Percentiles rank a stretch among this genome's conserved stretches.
Conservation (phyloP, 371 early-diverging fungal species). For the Zopfochytrium polystomum region DNA sequence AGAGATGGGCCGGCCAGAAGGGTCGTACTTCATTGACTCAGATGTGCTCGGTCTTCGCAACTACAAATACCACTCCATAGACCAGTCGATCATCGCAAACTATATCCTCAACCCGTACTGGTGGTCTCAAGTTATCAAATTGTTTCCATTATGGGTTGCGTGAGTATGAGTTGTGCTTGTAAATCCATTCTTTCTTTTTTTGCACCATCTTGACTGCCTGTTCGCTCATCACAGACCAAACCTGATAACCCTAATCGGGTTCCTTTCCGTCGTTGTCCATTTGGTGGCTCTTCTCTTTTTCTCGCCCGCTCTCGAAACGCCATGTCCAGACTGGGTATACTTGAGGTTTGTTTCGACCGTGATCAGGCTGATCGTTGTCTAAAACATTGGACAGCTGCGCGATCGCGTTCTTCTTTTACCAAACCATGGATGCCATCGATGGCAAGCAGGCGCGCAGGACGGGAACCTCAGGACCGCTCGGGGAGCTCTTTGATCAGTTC, state of each 20-base stretch:
- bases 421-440: conserved; percentile 96
- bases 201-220: not conserved
- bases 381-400: conserved; percentile 80
- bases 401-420: conserved; percentile 88
- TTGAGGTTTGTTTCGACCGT: conserved; percentile 48
- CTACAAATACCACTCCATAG: conserved; percentile 53
- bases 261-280: conserved; percentile 80
- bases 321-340: conserved; percentile 83
- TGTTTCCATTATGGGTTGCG: conserved; percentile 92
- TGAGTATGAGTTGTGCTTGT: conserved; percentile 51
- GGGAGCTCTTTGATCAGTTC: conserved; percentile 81
- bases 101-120: conserved; percentile 85
- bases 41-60: conserved; percentile 18
- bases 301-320: conserved; percentile 72
- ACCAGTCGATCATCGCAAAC: conserved; percentile 79
- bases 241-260: conserved; percentile 92
- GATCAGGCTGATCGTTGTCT: conserved; percentile 11
- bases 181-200: not conserved
- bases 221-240: conserved; percentile 72
- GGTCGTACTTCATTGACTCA: conserved; percentile 6
- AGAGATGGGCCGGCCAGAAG: too few species aligned
- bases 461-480: conserved; percentile 88
- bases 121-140: conserved; percentile 72
- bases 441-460: conserved; percentile 98
- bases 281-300: conserved; percentile 59